Percentiles rank a stretch among this genome's conserved stretches.
Evolutionary conservation across 108 stramenopile species (phyloP).

Genomic region (Stephanodiscus minutulus): DNA sequence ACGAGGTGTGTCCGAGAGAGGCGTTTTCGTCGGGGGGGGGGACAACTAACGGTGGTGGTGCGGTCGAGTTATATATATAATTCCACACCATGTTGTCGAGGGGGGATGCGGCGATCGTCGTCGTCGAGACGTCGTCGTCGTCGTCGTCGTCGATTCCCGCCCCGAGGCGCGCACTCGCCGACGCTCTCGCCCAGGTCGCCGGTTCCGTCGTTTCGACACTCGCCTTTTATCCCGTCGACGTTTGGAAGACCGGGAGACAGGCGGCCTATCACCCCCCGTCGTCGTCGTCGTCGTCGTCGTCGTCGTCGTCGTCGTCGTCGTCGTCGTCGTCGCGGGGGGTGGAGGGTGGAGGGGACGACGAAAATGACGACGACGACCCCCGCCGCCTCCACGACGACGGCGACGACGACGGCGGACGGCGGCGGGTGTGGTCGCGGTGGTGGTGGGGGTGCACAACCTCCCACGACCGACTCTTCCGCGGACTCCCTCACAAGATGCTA

Average conservation of each 20-base stretch:
- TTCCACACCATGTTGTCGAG: too few species aligned
- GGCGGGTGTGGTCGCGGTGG: too few species aligned
- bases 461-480: slow-evolving; percentile 55
- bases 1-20: too few species aligned
- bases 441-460: too few species aligned
- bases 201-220: slow-evolving; percentile 84
- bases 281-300: neutral
- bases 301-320: slow-evolving; percentile 8
- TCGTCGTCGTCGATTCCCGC: too few species aligned
- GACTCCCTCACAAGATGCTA: slow-evolving; percentile 72
- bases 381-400: neutral
- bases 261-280: slow-evolving; percentile 22
- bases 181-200: slow-evolving; percentile 81
- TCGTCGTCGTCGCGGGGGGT: neutral
- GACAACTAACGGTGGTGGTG: too few species aligned
- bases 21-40: too few species aligned
- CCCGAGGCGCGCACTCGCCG: slow-evolving; percentile 64
- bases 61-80: too few species aligned
- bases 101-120: too few species aligned
- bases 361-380: neutral
- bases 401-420: slow-evolving; percentile 6
- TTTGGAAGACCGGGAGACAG: slow-evolving; percentile 79
- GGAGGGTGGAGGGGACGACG: neutral
- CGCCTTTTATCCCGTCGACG: slow-evolving; percentile 90
- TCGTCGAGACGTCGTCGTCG: too few species aligned